These are phyloP conservation scores for Kodamaea hsintzibuensis DNA, from an alignment of 805 yeast species.

Conservation along the genomic window DNA sequence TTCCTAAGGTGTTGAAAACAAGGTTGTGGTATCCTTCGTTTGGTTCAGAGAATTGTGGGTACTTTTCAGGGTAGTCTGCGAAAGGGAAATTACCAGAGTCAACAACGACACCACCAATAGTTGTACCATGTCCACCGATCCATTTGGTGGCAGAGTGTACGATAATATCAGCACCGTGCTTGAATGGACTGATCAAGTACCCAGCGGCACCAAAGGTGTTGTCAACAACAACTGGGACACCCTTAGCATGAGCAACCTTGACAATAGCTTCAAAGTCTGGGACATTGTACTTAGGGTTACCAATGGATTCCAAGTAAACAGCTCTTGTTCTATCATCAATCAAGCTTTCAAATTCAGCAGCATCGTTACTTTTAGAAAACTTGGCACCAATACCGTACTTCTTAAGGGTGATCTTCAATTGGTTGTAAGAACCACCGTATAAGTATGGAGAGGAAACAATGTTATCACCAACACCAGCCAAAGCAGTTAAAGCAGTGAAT, in stretches of 20 bases:
- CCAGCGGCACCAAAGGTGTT: slow-evolving; percentile 99
- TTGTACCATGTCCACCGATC: slow-evolving; percentile 97
- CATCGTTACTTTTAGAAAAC: slow-evolving; percentile 80
- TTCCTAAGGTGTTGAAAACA: slow-evolving; percentile 75
- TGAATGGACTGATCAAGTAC: slow-evolving; percentile 76
- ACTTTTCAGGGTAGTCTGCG: slow-evolving; percentile 79
- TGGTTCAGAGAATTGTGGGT: slow-evolving; percentile 89
- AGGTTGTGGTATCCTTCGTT: slow-evolving; percentile 94
- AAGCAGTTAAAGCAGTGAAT: slow-evolving; percentile 75
- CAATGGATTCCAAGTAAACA: slow-evolving; percentile 84
- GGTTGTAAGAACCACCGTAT: slow-evolving; percentile 97
- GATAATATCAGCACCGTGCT: slow-evolving; percentile 88
- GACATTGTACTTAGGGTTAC: slow-evolving; percentile 89
- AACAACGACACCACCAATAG: slow-evolving; percentile 87
- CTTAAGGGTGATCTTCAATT: slow-evolving; percentile 89
- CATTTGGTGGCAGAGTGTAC: slow-evolving; percentile 96
- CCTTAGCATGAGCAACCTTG: slow-evolving; percentile 78
- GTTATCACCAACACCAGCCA: slow-evolving; percentile 89
- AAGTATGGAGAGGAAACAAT: slow-evolving; percentile 81
- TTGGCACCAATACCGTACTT: slow-evolving; percentile 83
- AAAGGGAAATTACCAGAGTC: slow-evolving; percentile 95
- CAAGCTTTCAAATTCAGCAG: slow-evolving; percentile 67
- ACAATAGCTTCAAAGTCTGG: slow-evolving; percentile 84
- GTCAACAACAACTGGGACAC: slow-evolving; percentile 89
- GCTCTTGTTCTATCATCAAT: slow-evolving; percentile 89